phyloP scores from a whole-genome alignment of 2,329 filamentous ascomycete genomes.

The Stachybotrys echinatus region DNA sequence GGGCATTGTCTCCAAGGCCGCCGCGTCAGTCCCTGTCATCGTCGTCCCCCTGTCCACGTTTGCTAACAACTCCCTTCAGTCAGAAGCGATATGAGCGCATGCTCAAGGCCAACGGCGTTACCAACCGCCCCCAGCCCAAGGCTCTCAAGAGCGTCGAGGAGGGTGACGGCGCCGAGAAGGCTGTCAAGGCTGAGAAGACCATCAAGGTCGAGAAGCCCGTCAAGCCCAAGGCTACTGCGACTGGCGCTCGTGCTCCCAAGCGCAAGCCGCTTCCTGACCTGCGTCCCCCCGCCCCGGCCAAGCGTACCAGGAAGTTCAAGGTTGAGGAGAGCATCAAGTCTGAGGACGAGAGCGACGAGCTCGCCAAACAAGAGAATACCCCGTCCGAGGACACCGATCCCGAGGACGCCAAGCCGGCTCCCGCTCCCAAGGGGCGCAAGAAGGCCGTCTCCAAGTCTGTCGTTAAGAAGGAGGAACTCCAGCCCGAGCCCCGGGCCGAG shows the following conservation, averaged over 20 bases:
- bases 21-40: slow-evolving; percentile 52
- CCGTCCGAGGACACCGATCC: slow-evolving; percentile 13
- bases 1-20: slow-evolving; percentile 58
- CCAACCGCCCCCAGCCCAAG: slow-evolving; percentile 10
- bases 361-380: background rate
- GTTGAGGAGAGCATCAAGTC: slow-evolving; percentile 17
- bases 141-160: slow-evolving; percentile 4
- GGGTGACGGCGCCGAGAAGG: background rate
- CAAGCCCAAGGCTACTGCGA: background rate
- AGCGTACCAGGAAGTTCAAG: slow-evolving; percentile 19
- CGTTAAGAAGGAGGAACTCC: slow-evolving; percentile 15
- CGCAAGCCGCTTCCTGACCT: slow-evolving; percentile 15
- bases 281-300: slow-evolving; percentile 8
- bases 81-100: slow-evolving; percentile 65
- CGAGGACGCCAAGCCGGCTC: slow-evolving; percentile 3
- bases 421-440: slow-evolving; percentile 8
- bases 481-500: too few species aligned
- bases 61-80: slow-evolving; percentile 28
- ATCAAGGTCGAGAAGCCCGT: background rate
- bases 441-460: slow-evolving; percentile 8
- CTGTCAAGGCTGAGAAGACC: background rate
- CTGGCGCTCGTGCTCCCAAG: slow-evolving; percentile 17
- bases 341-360: slow-evolving; percentile 10
- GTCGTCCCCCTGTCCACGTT: background rate
- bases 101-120: slow-evolving; percentile 52